Percentiles rank a stretch among this genome's conserved stretches.
phyloP scores from a whole-genome alignment of 1,139 yeast species.

The Scheffersomyces titani region DNA sequence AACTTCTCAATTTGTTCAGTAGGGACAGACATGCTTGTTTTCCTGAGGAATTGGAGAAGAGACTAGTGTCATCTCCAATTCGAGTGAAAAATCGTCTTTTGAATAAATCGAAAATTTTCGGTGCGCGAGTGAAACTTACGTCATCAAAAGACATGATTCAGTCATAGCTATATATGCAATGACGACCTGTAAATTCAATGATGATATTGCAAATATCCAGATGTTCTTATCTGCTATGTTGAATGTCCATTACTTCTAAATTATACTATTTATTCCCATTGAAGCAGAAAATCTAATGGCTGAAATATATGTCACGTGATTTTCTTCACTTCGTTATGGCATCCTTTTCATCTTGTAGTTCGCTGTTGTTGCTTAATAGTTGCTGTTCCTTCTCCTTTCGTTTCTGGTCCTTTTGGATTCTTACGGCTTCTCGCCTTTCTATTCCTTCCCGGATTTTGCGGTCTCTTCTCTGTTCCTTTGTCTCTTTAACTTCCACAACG shows the following conservation, averaged over 20 bases:
- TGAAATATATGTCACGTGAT: background rate
- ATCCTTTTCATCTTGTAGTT: slow-evolving; percentile 2
- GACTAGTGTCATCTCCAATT: background rate
- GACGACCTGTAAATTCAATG: too few relatives aligned
- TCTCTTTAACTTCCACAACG: slow-evolving; percentile 19
- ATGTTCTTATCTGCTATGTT: too few relatives aligned
- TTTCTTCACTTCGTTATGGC: background rate
- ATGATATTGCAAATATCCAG: too few relatives aligned
- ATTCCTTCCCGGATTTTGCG: slow-evolving; percentile 65
- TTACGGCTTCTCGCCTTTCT: slow-evolving; percentile 42
- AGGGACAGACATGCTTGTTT: slow-evolving; percentile 29
- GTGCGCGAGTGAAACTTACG: background rate
- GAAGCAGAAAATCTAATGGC: too few relatives aligned
- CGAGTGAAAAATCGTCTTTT: background rate
- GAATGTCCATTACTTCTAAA: too few relatives aligned
- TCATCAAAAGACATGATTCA: background rate
- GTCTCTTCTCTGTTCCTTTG: slow-evolving; percentile 57
- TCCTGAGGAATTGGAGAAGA: background rate
- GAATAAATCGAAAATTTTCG: background rate
- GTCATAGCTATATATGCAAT: background rate
- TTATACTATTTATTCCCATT: too few relatives aligned
- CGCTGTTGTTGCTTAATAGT: slow-evolving; percentile 19
- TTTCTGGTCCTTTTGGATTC: slow-evolving; percentile 20
- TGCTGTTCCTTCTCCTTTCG: slow-evolving; percentile 12
- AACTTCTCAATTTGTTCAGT: slow-evolving; percentile 37